These are phyloP conservation scores for Priceomyces castillae DNA, from an alignment of 805 yeast genomes.

Conservation along the genomic window DNA sequence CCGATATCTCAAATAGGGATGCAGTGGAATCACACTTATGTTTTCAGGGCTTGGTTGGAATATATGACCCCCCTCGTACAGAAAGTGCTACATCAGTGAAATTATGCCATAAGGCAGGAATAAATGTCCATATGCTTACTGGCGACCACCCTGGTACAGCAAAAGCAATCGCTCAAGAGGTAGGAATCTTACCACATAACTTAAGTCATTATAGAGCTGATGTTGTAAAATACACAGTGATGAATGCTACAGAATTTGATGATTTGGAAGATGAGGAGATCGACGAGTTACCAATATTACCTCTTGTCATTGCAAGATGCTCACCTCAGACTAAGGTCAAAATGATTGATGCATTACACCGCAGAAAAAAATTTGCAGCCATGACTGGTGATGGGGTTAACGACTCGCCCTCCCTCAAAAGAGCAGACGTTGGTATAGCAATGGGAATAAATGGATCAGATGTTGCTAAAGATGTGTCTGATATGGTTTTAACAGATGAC, in stretches of 20 bases:
- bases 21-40: slow-evolving; percentile 51
- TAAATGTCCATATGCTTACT: slow-evolving; percentile 77
- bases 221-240: slow-evolving; percentile 33
- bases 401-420: slow-evolving; percentile 74
- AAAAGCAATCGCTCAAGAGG: slow-evolving; percentile 75
- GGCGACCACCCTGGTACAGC: slow-evolving; percentile 84
- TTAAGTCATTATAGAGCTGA: slow-evolving; percentile 32
- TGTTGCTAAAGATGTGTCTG: slow-evolving; percentile 83
- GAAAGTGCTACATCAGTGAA: slow-evolving; percentile 67
- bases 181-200: slow-evolving; percentile 64
- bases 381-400: slow-evolving; percentile 69
- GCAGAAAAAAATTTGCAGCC: slow-evolving; percentile 35
- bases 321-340: slow-evolving; percentile 43
- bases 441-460: slow-evolving; percentile 79
- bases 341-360: slow-evolving; percentile 41
- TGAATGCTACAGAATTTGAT: slow-evolving; percentile 39
- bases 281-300: slow-evolving; percentile 35
- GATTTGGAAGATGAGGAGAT: slow-evolving; percentile 29
- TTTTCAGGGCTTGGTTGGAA: slow-evolving; percentile 70
- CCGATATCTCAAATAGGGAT: slow-evolving; percentile 25
- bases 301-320: slow-evolving; percentile 41
- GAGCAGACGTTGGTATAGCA: slow-evolving; percentile 79
- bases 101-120: slow-evolving; percentile 70
- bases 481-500: slow-evolving; percentile 67
- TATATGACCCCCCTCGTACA: slow-evolving; percentile 75